Base-by-base conservation (phyloP, 352 stramenopile species). In the Thalassiosira hispida region DNA sequence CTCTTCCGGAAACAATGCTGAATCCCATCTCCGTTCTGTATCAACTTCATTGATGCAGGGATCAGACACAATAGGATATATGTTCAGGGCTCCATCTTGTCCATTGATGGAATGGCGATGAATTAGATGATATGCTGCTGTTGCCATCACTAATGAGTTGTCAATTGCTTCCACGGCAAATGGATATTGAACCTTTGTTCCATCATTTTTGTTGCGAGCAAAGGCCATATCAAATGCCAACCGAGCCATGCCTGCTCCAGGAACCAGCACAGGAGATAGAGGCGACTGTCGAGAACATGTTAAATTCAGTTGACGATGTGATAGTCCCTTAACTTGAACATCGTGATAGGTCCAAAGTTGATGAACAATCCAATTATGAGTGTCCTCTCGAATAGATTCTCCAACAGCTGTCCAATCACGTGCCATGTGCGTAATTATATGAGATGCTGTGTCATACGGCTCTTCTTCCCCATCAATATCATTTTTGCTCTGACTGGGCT, bases 21-120 rank as follows among this genome's bases (percentile, higher is more conserved):
- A 73, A 85, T 98, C 49, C 97, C 97, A 92, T 96, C 95, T 77
- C 33, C 52, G 20, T 38, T 86, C 25, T 27, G 80, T 85, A 53
- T 93, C 47, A 3, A 92, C 82, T 85, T 93, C 86, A 67, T 94
- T 93, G 0, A 66, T 67, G 35, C 91, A 86, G 18, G 67, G 66
- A 79, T 94, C 89, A n/a, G 81, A 66, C 8, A 81, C 51, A 72
- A 89, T 91, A 5, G 89, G 89, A 78, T 90, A 81, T 23, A 93
- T 56, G 49, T 63, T 74, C 16, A 27, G n/a, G 33, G n/a, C 38
- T 16, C 55, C 40, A 33, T 0, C 44, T 59, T 31, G 1, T 9
- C 22, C n/a, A 12, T 46, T 27, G 12, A 22, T 63, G 2, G 42
- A 55, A 23, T 25, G 33, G 22, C 62, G 20, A 42, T 85, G 51